Conservation (phyloP, 441 rosid species). For the Flueggea neowawraea region DNA sequence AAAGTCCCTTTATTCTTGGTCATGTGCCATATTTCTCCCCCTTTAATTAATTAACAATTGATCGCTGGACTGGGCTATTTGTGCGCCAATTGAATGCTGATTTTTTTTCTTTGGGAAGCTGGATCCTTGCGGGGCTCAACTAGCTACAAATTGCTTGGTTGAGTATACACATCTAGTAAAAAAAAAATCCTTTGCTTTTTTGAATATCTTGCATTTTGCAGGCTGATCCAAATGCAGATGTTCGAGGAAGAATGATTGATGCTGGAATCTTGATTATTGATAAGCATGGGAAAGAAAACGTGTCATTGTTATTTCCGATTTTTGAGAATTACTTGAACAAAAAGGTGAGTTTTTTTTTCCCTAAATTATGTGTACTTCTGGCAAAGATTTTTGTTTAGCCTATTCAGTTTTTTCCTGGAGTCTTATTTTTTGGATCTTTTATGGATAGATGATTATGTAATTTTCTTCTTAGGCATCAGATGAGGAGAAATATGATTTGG, state of each 20-base stretch:
- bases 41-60: no score
- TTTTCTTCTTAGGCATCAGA: constrained; percentile 65
- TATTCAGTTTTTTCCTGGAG: not conserved
- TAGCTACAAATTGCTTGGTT: not conserved
- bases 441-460: constrained; percentile 3
- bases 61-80: no score
- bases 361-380: constrained; percentile 12
- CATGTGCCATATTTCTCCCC: no score
- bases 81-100: no score
- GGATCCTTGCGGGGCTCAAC: no score
- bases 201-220: constrained; percentile 28
- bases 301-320: constrained; percentile 90
- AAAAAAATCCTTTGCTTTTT: not conserved
- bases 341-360: constrained; percentile 58
- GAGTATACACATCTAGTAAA: not conserved
- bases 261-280: constrained; percentile 97
- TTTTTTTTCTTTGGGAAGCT: no score
- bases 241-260: constrained; percentile 98
- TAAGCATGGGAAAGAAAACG: constrained; percentile 92
- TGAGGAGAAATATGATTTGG: constrained; percentile 94
- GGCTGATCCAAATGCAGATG: constrained; percentile 99
- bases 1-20: no score
- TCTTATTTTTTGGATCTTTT: not conserved
- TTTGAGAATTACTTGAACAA: constrained; percentile 97
- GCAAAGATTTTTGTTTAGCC: no score